phyloP scores from a whole-genome alignment of 495 filamentous ascomycete species.

The Aspergillus heteromorphus region DNA sequence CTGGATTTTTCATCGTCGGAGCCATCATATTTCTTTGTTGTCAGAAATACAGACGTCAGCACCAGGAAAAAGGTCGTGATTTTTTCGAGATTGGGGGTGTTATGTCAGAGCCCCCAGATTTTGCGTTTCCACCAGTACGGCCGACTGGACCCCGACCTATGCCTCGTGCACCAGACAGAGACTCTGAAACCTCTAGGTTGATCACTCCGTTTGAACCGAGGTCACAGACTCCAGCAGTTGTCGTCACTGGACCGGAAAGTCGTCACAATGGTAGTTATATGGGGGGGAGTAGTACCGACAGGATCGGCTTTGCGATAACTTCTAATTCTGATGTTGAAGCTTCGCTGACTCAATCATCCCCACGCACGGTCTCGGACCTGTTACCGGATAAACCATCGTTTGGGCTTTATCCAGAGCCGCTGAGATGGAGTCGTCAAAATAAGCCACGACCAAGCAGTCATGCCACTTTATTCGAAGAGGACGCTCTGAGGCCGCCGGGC shows the following conservation, averaged over 20 bases:
- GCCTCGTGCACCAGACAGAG: constrained; percentile 2
- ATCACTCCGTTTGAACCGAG: constrained; percentile 12
- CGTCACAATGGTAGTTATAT: constrained; percentile 1
- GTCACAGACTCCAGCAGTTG: constrained; percentile 17
- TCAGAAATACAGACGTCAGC: constrained; percentile 26
- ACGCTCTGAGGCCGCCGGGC: constrained; percentile 14
- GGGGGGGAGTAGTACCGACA: constrained; percentile 8
- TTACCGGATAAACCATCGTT: constrained; percentile 22
- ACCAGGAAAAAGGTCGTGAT: constrained; percentile 19
- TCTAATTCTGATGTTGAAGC: constrained; percentile 28
- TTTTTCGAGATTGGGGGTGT: constrained; percentile 40
- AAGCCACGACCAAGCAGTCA: constrained; percentile 25
- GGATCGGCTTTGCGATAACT: constrained; percentile 25
- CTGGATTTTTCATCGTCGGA: constrained; percentile 35
- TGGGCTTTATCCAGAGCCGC: constrained; percentile 32
- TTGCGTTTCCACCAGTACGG: constrained; percentile 20
- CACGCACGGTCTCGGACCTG: constrained; percentile 30
- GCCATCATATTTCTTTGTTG: constrained; percentile 33
- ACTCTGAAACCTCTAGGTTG: constrained; percentile 18
- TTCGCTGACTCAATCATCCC: constrained; percentile 27
- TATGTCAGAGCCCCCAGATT: constrained; percentile 39
- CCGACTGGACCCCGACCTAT: constrained; percentile 14
- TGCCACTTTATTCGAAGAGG: constrained; percentile 39
- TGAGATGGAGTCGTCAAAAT: constrained; percentile 30
- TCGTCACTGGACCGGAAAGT: constrained; percentile 13